Evolutionary conservation across 768 basidiomycete species (phyloP), one percentile per base, ranked within the genome.

Genomic region (Punctularia strigosozonata): DNA sequence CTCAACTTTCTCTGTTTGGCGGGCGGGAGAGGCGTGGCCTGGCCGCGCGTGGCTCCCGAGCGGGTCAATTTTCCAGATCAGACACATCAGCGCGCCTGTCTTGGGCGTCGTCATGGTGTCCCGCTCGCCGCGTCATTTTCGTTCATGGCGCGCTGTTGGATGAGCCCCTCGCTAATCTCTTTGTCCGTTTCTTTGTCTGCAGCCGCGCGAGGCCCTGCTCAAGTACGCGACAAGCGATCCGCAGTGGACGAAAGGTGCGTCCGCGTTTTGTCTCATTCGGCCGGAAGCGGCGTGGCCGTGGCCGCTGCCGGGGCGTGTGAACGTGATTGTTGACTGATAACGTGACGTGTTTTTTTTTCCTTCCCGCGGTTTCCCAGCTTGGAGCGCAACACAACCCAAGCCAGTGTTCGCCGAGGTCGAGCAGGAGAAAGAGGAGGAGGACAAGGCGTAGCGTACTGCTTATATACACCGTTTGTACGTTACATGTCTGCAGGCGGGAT

Each of bases 161-260:
- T 15, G 15, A 15, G n/a, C n/a, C n/a, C n/a, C n/a, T n/a, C 20
- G 33, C 8, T 19, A 19, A 34, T 20, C 18, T 6, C 22, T 32
- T 6, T 25, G 42, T 45, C 41, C 30, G 42, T 30, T 52, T 50
- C 50, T 47, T 45, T 46, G 50, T 34, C 53, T 50, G 18, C 62
- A 98, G 94, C 95, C 95, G 31, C 82, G 95, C 45, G 92, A 95
- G 62, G 95, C 95, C 3, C 65, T 99, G 40, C 83, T 98, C 69
- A 89, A 80, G 61, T 97, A 91, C 50, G 95, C 95, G 81, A 86
- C 31, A 63, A 71, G 44, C n/a, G 81, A 94, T 56, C 88, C 84
- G 38, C 72, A 77, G 51, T 90, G 83, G 81, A 87, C 89, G 33
- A 61, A 58, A 64, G 90, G 89, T 90, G 55, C 65, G 83, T 66